Base-by-base conservation (phyloP, 1,139 yeast genomes). In the Hemisphaericaspora lyxosophila region DNA sequence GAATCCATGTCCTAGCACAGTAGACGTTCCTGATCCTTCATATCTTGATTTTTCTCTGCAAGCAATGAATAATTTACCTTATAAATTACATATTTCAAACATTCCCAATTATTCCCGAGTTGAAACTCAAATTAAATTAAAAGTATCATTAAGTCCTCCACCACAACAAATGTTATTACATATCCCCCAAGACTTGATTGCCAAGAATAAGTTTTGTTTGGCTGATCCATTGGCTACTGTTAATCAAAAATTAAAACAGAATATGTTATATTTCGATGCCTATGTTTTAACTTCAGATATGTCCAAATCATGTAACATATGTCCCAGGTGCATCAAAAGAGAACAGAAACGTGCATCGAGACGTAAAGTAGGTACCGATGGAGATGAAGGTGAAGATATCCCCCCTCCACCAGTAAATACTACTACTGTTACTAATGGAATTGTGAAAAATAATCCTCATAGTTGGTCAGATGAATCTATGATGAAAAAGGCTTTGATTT, bases 271-370 rank as follows among this genome's bases (percentile, higher is more conserved):
- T 48, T 60, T 84, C 57, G 90, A 85, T 50, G 76, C 88, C 2
- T 83, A 73, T 58, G 85, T 85, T 7, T 60, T 84, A 46, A 81
- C 87, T 2, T 70, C 74, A 4, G 69, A 72, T 45, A 67, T 52
- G 58, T 69, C 44, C 35, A 67, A 68, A 36, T 78, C 85, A 6
- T 85, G 95, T 49, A 80, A 79, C 52, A 89, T 88, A 47, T 92
- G 98, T 64, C 59, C 82, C 19, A 78, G 94, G 51, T 92, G 98
- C 67, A 82, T 89, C 51, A 84, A 87, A 57, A 75, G 98, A 51
- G 97, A 92, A 60, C 85, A 86, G 54, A 87, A 90, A 62, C 76
- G 98, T 50, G 97, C 97, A 1, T 85, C 92, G 41, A 82, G 92
- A 72, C 80, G 90, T 50, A 84, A 85, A 56, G 74, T 81, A 5